Base-by-base conservation (phyloP, 805 yeast genomes). In the Lachancea sp. region DNA sequence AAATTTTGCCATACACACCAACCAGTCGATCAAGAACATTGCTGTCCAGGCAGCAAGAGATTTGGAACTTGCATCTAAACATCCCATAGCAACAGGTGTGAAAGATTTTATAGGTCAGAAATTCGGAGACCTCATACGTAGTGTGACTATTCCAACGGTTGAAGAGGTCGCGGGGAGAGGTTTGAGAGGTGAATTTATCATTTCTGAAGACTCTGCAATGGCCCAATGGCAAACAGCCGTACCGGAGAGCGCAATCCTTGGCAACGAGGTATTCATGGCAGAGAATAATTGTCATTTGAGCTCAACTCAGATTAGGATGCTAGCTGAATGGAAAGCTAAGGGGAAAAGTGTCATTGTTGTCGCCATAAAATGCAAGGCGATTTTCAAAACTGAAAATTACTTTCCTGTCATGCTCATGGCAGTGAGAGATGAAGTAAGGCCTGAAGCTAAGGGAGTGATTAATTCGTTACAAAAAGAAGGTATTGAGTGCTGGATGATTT, bases 401-500 rank as follows among this genome's bases (percentile, higher is more conserved):
- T 61, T 69, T 48, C 63, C 71, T 15, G 61, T 71, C n/a, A 54
- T 77, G 28, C 60, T 75, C 42, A 47, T 78, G 45, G 82, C 77
- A 3, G 77, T 79, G 24, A 70, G 84, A 34, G 90, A 83, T 54
- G 71, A 72, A 40, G 55, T 77, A 5, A 56, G 82, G 46, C 67
- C 72, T 0, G 92, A 83, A 53, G 68, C 87, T 2, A 66, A 64
- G 25, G 50, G 51, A 16, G 81, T 81, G 0, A 65, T 83, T 15
- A 50, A 62, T 6, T 61, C 62, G 5, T 55, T 76, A 9, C 60
- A 65, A 29, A 38, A 41, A 8, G 57, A 57, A 5, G 70, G 72
- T 5, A 72, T 82, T 15, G 71, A 72, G 17, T 72, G 82, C 37
- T 83, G 83, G 78, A 80, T 83, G 84, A 76, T 83, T 29, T 77